Percentiles rank a stretch among this genome's conserved stretches.
Evolutionary conservation across 2,329 filamentous ascomycete genomes (phyloP).

Genomic region (Aspergillus felis): DNA sequence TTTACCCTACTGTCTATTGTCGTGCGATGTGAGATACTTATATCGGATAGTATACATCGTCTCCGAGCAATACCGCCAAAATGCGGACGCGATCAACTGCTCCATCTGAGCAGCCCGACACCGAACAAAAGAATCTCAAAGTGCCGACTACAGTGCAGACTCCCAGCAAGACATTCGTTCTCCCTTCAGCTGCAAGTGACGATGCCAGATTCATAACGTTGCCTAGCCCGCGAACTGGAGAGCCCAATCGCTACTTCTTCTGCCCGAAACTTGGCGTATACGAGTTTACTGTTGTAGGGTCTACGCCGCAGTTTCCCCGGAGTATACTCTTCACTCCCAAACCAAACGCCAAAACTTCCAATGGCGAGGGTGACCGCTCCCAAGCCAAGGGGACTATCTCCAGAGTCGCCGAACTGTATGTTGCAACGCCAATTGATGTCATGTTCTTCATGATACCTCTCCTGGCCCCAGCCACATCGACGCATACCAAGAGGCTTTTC

Average conservation of each 20-base stretch:
- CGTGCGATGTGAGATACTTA: background rate
- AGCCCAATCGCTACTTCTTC: slow-evolving; percentile 53
- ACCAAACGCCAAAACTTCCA: slow-evolving; percentile 3
- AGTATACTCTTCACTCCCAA: slow-evolving; percentile 53
- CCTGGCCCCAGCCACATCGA: slow-evolving; percentile 51
- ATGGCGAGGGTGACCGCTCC: slow-evolving; percentile 12
- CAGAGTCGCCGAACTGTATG: slow-evolving; percentile 68
- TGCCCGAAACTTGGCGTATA: slow-evolving; percentile 57
- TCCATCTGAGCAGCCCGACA: slow-evolving; percentile 9
- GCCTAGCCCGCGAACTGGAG: slow-evolving; percentile 50
- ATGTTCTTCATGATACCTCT: slow-evolving; percentile 78
- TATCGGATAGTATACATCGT: background rate
- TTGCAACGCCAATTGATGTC: slow-evolving; percentile 80
- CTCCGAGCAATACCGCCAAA: background rate
- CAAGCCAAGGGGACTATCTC: slow-evolving; percentile 51
- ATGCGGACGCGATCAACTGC: slow-evolving; percentile 27
- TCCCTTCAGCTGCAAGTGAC: slow-evolving; percentile 51
- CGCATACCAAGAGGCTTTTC: slow-evolving; percentile 36
- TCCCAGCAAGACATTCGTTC: slow-evolving; percentile 51
- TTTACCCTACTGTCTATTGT: background rate
- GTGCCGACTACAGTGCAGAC: slow-evolving; percentile 20
- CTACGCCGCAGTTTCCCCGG: slow-evolving; percentile 47
- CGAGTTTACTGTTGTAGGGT: slow-evolving; percentile 57
- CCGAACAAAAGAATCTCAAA: slow-evolving; percentile 18
- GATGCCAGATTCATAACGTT: slow-evolving; percentile 55